Conservation (phyloP, 139 green algal genomes). For the Picochlorum sp. region DNA sequence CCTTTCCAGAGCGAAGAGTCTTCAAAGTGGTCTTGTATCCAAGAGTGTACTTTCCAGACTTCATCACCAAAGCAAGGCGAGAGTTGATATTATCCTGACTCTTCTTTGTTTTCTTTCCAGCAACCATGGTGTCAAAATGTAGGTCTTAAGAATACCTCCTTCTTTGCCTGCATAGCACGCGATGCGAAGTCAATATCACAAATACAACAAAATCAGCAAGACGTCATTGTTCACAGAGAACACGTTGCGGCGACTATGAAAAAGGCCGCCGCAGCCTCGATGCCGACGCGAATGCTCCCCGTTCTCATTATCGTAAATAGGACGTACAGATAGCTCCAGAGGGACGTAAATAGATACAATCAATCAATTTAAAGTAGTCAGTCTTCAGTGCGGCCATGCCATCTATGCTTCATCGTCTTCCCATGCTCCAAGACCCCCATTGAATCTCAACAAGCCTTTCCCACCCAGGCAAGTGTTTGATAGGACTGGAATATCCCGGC, state of each 20-base stretch:
- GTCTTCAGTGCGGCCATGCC: too few relatives aligned
- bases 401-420: too few relatives aligned
- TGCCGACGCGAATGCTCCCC: too few relatives aligned
- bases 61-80: conserved; percentile 96
- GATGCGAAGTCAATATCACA: not conserved
- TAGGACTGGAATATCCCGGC: not conserved
- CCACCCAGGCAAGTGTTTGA: not conserved
- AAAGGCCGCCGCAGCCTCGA: too few relatives aligned
- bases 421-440: too few relatives aligned
- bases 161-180: conserved; percentile 27
- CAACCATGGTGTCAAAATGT: conserved; percentile 21
- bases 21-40: conserved; percentile 98
- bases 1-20: conserved; percentile 88
- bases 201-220: not conserved
- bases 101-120: conserved; percentile 67
- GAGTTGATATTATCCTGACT: conserved; percentile 94
- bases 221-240: not conserved
- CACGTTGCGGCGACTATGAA: not conserved
- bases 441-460: not conserved
- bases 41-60: conserved; percentile 98
- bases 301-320: not conserved
- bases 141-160: conserved; percentile 20
- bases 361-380: too few relatives aligned
- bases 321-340: conserved; percentile 6
- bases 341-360: not conserved